Base-by-base conservation (phyloP, 1,139 yeast species). In the Petasospora fabianii region DNA sequence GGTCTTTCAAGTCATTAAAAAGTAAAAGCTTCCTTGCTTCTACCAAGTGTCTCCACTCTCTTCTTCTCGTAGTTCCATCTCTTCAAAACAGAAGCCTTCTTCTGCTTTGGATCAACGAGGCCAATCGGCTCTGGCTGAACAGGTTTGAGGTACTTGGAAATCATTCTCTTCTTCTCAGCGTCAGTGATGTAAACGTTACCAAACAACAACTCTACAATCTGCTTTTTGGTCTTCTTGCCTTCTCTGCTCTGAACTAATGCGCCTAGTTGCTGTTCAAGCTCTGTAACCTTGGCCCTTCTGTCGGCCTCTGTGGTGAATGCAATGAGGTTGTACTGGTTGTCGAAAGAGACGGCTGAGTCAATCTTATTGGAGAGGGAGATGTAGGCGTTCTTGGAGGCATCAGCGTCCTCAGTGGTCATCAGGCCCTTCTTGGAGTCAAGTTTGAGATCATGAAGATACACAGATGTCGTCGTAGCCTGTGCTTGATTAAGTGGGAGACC, bases 401-500 rank as follows among this genome's bases (percentile, higher is more conserved):
- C 59, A 14, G 53, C 53, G 27, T 65, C 67, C 10, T 59, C 67
- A 26, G 53, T 53, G 2, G 60, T 39, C 28, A 75, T 53, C 46
- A 69, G 69, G 22, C 67, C 69, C 54, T 69, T 66, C 44, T 61
- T 62, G 10, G 58, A 46, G 14, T 68, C 59, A 44, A 84, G 65
- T 39, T 69, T 66, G 34, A 72, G 54, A 34, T 73, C 75, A 48
- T 75, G 74, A n/a, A 71, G 52, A 43, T 69, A 59, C 51, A 71
- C 71, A 60, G 61, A 74, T 15, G 77, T 71, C 2, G 83, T 72
- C 47, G 81, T 84, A 34, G 65, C 65, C 43, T 68, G 68, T 10
- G 90, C 80, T 37, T 83, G 86, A 32, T 66, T 69, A n/a, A 67
- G 48, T 1, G 64, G 40, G 40, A 76, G 72, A 17, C 77, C 80